Conservation (phyloP, 2,329 filamentous ascomycete genomes). For the Tolypocladium amazonense region DNA sequence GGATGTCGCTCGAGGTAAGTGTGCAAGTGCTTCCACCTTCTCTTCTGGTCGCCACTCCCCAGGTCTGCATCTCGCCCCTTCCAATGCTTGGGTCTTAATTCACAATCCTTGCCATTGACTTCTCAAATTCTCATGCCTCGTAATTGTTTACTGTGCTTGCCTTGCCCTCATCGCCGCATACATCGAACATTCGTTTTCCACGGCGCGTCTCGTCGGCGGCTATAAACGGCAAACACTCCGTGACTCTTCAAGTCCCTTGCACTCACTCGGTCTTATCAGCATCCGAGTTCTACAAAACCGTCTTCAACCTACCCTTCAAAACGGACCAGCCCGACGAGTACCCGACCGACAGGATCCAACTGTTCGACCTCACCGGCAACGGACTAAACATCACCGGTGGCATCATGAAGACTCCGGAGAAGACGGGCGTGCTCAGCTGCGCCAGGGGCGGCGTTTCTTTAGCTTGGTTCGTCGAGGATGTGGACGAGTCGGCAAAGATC, state of each 20-base stretch:
- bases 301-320: slow-evolving; percentile 17
- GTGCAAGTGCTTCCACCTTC: too few species aligned
- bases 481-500: slow-evolving; percentile 11
- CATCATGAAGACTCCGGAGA: slow-evolving; percentile 15
- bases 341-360: slow-evolving; percentile 7
- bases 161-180: background rate
- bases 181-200: background rate
- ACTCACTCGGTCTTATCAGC: slow-evolving; percentile 5
- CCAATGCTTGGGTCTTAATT: background rate
- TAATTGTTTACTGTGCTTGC: background rate
- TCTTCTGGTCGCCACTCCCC: background rate
- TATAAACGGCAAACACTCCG: background rate
- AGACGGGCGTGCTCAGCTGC: slow-evolving; percentile 11
- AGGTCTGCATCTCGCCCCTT: too few species aligned
- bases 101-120: background rate
- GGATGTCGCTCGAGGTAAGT: background rate
- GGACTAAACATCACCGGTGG: slow-evolving; percentile 16
- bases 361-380: slow-evolving; percentile 17
- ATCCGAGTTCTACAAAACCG: slow-evolving; percentile 15
- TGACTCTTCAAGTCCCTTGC: background rate
- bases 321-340: slow-evolving; percentile 1
- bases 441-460: slow-evolving; percentile 16
- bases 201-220: background rate
- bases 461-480: slow-evolving; percentile 19
- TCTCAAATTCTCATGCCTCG: background rate